phyloP scores from a whole-genome alignment of 192 early-diverging fungal species.

The Obelidium mucronatum region DNA sequence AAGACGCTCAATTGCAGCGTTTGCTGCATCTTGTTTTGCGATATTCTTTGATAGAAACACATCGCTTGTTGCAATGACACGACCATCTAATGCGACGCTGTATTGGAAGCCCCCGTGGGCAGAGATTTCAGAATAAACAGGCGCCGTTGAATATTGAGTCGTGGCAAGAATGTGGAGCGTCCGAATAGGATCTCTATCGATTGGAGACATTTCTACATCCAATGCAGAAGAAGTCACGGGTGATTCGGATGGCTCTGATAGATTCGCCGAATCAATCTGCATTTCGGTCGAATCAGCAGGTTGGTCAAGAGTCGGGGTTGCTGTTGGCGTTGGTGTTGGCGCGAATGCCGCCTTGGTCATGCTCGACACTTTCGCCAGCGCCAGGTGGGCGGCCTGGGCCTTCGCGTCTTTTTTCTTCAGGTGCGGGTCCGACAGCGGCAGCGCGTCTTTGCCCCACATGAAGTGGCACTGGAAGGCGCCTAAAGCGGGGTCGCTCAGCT shows the following conservation, averaged over 20 bases:
- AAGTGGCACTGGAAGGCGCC: conserved; percentile 6
- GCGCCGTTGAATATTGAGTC: not conserved
- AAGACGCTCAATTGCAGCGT: not conserved
- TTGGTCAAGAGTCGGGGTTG: too few relatives aligned
- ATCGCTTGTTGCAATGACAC: conserved; percentile 2
- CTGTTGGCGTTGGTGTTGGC: too few relatives aligned
- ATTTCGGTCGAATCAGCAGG: too few relatives aligned
- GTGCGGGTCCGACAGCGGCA: not conserved
- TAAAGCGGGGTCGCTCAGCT: not conserved
- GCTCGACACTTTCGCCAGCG: not conserved
- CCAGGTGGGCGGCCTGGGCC: not conserved
- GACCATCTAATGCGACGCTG: not conserved
- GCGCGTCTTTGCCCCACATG: conserved; percentile 23
- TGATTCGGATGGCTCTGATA: too few relatives aligned
- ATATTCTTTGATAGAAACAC: not conserved
- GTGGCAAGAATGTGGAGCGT: too few relatives aligned
- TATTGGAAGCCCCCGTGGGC: conserved; percentile 6
- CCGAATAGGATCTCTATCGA: too few relatives aligned
- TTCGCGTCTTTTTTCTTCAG: conserved; percentile 26
- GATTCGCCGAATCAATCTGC: too few relatives aligned
- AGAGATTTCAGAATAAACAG: conserved; percentile 2
- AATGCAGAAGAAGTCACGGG: too few relatives aligned
- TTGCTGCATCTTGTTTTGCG: conserved; percentile 7
- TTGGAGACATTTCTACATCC: too few relatives aligned
- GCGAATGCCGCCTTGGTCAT: not conserved